Conservation (phyloP, 305 asterid species). For the Rubia tinctorum region DNA sequence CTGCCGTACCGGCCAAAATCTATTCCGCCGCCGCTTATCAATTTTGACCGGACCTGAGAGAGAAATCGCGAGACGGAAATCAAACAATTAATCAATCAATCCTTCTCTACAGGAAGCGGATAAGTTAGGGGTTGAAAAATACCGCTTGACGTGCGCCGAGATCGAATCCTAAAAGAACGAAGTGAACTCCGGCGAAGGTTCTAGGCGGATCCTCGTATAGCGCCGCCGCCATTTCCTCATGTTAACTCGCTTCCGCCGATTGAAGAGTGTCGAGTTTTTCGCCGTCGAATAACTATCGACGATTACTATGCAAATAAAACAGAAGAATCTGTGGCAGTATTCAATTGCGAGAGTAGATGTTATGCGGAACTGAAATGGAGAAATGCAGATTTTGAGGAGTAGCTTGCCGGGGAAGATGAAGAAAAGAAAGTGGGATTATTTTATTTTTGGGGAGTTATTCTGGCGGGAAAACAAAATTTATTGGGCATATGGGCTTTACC, state of each 20-base stretch:
- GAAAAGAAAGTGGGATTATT: conserved; percentile 10
- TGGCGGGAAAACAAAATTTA: conserved; percentile 67
- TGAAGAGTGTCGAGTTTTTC: too few relatives aligned
- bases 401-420: conserved; percentile 2
- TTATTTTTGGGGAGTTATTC: conserved; percentile 16
- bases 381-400: neutral
- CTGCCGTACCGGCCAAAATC: conserved; percentile 61
- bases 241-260: conserved; percentile 30
- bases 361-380: neutral
- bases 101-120: neutral
- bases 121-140: neutral
- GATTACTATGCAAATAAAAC: neutral
- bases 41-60: conserved; percentile 54
- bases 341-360: too few relatives aligned
- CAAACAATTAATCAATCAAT: neutral
- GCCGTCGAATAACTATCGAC: neutral
- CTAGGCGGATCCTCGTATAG: conserved; percentile 32
- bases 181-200: conserved; percentile 52
- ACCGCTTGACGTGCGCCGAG: conserved; percentile 45
- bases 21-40: conserved; percentile 63
- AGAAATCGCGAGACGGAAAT: neutral
- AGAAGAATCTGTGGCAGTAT: too few relatives aligned
- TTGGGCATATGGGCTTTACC: too few relatives aligned
- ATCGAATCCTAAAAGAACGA: conserved; percentile 60
- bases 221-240: conserved; percentile 20